phyloP scores from a whole-genome alignment of 495 filamentous ascomycete genomes.

The Astrothelium subdiscretum region DNA sequence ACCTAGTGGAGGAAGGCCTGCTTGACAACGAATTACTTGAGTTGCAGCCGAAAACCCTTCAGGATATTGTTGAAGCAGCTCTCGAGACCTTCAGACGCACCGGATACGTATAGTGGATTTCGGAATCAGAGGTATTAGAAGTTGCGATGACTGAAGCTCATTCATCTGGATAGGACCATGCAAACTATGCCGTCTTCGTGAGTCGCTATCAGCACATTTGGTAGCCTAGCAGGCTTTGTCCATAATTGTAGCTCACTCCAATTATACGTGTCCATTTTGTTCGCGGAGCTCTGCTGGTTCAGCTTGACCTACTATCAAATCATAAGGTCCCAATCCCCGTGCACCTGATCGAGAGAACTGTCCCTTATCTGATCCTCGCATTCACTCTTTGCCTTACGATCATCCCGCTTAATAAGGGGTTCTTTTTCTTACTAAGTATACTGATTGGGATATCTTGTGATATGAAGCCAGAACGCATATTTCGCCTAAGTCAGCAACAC shows the following conservation, averaged over 20 bases:
- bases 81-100: background rate
- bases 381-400: background rate
- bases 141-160: background rate
- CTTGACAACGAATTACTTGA: conserved; percentile 1
- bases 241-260: background rate
- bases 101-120: background rate
- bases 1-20: background rate
- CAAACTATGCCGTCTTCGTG: background rate
- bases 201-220: background rate
- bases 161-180: background rate
- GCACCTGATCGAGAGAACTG: background rate
- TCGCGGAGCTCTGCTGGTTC: background rate
- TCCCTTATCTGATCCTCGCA: background rate
- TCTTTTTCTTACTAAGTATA: no score
- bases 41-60: background rate
- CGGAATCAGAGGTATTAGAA: background rate
- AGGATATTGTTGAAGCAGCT: background rate
- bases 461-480: no score
- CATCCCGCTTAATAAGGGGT: no score
- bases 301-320: background rate
- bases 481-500: no score
- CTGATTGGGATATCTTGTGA: no score
- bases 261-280: background rate
- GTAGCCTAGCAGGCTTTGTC: background rate
- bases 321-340: background rate